Evolutionary conservation across 179 eudicot genomes (phyloP).

Genomic region (Camellia oleifera): DNA sequence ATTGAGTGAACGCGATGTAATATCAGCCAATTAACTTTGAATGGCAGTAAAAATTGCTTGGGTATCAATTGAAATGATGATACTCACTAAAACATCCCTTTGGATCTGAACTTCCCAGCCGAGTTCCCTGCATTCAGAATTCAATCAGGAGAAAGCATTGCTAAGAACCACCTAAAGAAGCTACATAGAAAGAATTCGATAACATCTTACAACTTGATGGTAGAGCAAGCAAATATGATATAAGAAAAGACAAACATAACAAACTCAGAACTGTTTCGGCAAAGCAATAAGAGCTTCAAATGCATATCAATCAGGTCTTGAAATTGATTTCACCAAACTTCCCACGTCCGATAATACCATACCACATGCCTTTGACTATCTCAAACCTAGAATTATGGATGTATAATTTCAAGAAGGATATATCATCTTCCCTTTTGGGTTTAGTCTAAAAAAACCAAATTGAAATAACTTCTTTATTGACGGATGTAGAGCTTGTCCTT

Average conservation of each 20-base stretch:
- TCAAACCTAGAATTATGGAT: not conserved
- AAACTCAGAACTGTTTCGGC: not conserved
- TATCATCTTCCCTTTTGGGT: not conserved
- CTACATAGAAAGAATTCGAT: not conserved
- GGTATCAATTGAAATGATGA: conserved; percentile 3
- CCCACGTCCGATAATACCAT: not conserved
- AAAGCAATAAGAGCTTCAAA: not conserved
- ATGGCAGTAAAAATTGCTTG: not conserved
- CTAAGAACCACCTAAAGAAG: not conserved
- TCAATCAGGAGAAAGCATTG: conserved; percentile 16
- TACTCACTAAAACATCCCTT: conserved; percentile 97
- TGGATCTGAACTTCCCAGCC: conserved; percentile 98
- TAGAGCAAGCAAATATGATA: conserved; percentile 6
- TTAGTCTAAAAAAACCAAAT: too few species aligned
- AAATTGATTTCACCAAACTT: conserved; percentile 4
- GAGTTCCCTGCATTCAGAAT: conserved; percentile 72
- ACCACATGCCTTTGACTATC: not conserved
- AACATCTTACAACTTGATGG: not conserved
- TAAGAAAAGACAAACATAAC: not conserved
- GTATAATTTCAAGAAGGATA: not conserved
- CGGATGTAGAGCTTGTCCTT: not conserved
- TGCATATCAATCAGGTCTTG: not conserved
- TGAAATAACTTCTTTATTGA: not conserved
- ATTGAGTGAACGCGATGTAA: not conserved
- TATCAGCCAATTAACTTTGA: not conserved